A percentile compares a stretch with the other conserved stretches of the same genome.
These are phyloP conservation scores for Xylaria sp. DNA, from an alignment of 2,329 filamentous ascomycete species.

Conservation along the genomic window DNA sequence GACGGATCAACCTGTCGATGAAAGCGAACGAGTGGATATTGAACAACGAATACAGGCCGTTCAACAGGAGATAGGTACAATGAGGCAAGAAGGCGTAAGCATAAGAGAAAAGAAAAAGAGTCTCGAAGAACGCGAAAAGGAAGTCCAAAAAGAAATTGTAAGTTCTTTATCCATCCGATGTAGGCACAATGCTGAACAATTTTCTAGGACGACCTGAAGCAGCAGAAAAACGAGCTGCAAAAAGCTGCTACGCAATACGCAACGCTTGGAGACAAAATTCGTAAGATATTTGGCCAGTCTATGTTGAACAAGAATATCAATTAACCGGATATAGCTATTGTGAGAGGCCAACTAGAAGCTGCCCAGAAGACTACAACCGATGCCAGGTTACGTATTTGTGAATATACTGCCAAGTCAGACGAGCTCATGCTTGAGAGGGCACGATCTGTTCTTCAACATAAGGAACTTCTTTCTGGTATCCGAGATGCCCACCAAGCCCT, in stretches of 20 bases:
- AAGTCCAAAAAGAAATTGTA: constrained; percentile 60
- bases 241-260: constrained; percentile 71
- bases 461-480: constrained; percentile 70
- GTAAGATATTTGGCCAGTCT: constrained; percentile 55
- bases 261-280: constrained; percentile 75
- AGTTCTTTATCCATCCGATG: constrained; percentile 33
- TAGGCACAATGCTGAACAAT: constrained; percentile 25
- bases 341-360: constrained; percentile 50
- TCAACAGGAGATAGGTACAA: constrained; percentile 47
- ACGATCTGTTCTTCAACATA: constrained; percentile 60
- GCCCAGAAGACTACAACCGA: constrained; percentile 48
- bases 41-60: constrained; percentile 61
- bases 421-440: constrained; percentile 65
- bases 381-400: constrained; percentile 57
- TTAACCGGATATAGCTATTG: constrained; percentile 46
- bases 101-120: constrained; percentile 52
- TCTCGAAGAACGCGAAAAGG: constrained; percentile 53
- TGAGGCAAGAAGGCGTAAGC: constrained; percentile 50
- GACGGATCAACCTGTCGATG: constrained; percentile 80
- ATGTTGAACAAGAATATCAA: neutral
- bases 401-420: constrained; percentile 66
- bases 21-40: constrained; percentile 69
- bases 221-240: constrained; percentile 75
- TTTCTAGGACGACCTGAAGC: constrained; percentile 59
- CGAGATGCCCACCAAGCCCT: constrained; percentile 70